Base-by-base conservation (phyloP, 202 grass and related monocot genomes). In the Carex arenaria region DNA sequence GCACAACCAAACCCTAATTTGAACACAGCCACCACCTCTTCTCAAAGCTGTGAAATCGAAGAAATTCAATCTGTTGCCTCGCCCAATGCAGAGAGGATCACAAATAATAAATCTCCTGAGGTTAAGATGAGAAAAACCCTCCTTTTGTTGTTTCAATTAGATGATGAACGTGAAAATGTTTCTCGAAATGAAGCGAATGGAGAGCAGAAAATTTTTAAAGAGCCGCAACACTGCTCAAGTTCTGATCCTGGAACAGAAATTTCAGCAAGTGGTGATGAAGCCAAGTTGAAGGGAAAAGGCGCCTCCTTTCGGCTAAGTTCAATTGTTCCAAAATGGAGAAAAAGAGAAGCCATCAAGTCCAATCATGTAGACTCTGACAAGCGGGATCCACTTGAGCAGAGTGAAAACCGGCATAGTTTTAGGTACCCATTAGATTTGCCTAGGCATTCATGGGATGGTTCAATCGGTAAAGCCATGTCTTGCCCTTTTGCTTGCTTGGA, bases 381-480 rank as follows among this genome's bases (percentile, higher is more conserved):
- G 23, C 53, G 1, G 15, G 53, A 15, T 60, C 30, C 73, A 60
- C 53, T 78, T 36, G 61, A 81, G 10, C 78, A 81, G 20, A 30
- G 60, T 45, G 80, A 82, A 68, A 82, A 56, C 14, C 43, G 18
- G 14, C 60, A 82, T 82, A 82, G 80, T 54, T 82, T 82, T 67
- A 88, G 52, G 42, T 72, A 73, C 49, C 56, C 91, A 18, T 69
- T 86, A 26, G 93, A 94, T 15, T 87, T 89, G 31, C 91, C 88
- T 0, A 92, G 93, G 14, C 96, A 99, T 84, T 99, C 93, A 26
- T 99, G 96, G 96, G 96, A 99, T 34, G 96, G 96, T 2, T 93
- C 96, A 1, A 91, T 96, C 28, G 63, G 91, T 54, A 92, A 79
- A 86, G 91, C 91, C 47, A 73, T 92, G 9, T 73, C 96, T 49